Evolutionary conservation across 257 asterid species (phyloP), one percentile per base, ranked within the genome.

Genomic region (Thymus mandschuricus): DNA sequence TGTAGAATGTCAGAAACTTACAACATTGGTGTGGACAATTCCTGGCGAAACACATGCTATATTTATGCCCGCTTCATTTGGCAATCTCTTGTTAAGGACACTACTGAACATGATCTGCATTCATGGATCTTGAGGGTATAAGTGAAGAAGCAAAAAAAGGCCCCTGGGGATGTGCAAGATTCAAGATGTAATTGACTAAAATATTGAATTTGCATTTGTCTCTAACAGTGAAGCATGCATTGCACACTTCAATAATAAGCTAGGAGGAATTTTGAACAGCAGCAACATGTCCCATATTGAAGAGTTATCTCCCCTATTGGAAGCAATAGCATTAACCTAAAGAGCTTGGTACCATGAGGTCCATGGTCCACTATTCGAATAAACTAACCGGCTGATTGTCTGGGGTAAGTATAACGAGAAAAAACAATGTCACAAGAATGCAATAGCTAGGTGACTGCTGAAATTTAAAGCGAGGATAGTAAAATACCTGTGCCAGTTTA

Each of bases 21-120:
- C 99, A 55, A 95, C 98, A 80, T 95, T 95, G 68, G 99, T 92
- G 57, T 89, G 96, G 71, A 92, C 99, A 70, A 95, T 79, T 80
- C 99, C 99, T 30, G 99, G 98, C 43, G 98, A 89, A 68, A 82
- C 95, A 75, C 99, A 95, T 27, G 79, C 81, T 64, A 88, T 81
- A 72, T 87, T 87, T 80, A 95, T 81, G 73, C 98, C 98, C 73
- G 96, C 79, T 92, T 95, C 98, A 65, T 89, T 82, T 61, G 99
- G 98, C 78, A 95, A 73, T 72, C 89, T 84, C 83, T 95, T 95
- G 52, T 92, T 92, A 68, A 95, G 96, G 75, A 89, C 80, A 76
- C 96, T 92, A 84, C 97, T 90, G 83, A 89, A 89, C 98, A 92
- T 89, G 69, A 95, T 70, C 99, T 95, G 96, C 81, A 80, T 77